These are phyloP conservation scores for Globisporangium perplexum DNA, from an alignment of 352 stramenopile species.

Conservation along the genomic window DNA sequence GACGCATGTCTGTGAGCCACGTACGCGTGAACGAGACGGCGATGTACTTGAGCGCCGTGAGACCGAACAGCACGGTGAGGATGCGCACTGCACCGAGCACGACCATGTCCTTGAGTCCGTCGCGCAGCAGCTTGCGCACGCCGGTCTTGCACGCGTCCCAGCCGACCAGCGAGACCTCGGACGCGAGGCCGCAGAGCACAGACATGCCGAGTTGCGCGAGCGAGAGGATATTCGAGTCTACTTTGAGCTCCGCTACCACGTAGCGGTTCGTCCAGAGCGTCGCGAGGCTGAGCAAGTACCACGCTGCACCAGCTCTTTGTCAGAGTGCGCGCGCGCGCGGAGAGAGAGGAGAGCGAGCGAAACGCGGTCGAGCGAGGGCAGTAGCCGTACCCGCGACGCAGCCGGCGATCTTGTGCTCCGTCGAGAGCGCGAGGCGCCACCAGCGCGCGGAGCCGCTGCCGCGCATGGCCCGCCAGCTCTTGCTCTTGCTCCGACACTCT, in stretches of 20 bases:
- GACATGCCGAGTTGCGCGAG: conserved; percentile 76
- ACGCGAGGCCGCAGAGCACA: conserved; percentile 58
- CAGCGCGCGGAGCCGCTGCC: not conserved
- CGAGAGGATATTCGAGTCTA: conserved; percentile 78
- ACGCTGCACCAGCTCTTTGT: conserved; percentile 24
- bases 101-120: conserved; percentile 81
- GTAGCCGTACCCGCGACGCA: conserved; percentile 46
- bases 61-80: conserved; percentile 83
- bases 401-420: conserved; percentile 54
- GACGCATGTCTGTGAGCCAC: conserved; percentile 8
- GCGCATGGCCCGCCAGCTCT: not conserved
- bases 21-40: conserved; percentile 87
- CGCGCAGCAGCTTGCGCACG: conserved; percentile 39
- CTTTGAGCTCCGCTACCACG: conserved; percentile 61
- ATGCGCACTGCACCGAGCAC: conserved; percentile 78
- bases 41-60: conserved; percentile 91
- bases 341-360: not conserved
- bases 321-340: not conserved
- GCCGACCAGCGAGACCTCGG: conserved; percentile 68
- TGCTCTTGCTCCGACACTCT: too few relatives aligned
- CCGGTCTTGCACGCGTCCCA: conserved; percentile 48
- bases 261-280: conserved; percentile 85
- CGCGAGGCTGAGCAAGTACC: conserved; percentile 75
- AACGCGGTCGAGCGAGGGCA: not conserved
- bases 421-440: conserved; percentile 12